Percentiles rank a stretch among this genome's conserved stretches.
Evolutionary conservation across 2,329 filamentous ascomycete genomes (phyloP).

Genomic region (Taxawa tesnikishii): DNA sequence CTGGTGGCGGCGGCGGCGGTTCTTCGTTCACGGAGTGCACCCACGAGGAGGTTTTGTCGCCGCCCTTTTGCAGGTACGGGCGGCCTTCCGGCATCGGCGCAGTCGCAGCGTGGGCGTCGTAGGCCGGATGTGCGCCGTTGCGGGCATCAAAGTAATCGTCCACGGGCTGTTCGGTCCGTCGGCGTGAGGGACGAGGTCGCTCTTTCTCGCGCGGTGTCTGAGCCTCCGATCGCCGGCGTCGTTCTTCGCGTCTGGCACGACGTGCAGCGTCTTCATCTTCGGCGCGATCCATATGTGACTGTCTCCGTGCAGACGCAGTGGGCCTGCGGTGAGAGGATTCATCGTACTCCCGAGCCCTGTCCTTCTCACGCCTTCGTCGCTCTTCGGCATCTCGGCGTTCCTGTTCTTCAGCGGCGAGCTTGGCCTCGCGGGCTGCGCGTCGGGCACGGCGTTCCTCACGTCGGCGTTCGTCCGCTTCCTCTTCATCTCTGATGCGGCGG

Average conservation of each 20-base stretch:
- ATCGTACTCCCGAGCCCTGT: conserved; percentile 13
- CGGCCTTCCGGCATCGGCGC: conserved; percentile 14
- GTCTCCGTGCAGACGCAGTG: background rate
- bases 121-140: conserved; percentile 21
- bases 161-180: conserved; percentile 19
- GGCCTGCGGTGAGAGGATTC: conserved; percentile 1
- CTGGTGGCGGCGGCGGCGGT: conserved; percentile 32
- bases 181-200: conserved; percentile 14
- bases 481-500: conserved; percentile 11
- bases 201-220: conserved; percentile 4
- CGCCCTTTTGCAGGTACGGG: conserved; percentile 22
- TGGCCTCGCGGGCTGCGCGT: conserved; percentile 19
- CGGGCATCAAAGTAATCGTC: conserved; percentile 33
- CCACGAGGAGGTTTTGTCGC: conserved; percentile 39
- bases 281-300: background rate
- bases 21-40: conserved; percentile 33
- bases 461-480: conserved; percentile 23
- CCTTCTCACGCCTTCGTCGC: conserved; percentile 3
- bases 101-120: conserved; percentile 7
- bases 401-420: conserved; percentile 16
- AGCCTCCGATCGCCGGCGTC: conserved; percentile 7
- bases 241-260: conserved; percentile 16
- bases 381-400: conserved; percentile 7
- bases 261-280: conserved; percentile 13
- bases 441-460: conserved; percentile 26